phyloP scores from a whole-genome alignment of 2,329 filamentous ascomycete species.

The Allantophomopsis lycopodina region DNA sequence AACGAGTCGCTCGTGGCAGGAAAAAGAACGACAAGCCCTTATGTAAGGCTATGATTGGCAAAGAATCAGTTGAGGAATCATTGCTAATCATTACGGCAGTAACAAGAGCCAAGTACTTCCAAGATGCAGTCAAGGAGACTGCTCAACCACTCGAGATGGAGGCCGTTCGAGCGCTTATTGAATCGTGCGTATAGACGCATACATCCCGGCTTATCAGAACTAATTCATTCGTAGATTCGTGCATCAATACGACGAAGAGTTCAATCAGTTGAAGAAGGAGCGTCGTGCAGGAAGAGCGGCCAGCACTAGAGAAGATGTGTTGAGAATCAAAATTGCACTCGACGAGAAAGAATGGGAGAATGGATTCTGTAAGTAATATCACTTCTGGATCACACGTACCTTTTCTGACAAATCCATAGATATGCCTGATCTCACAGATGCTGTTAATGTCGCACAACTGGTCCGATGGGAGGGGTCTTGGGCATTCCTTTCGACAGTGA shows the following conservation, averaged over 20 bases:
- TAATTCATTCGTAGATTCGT: constrained; percentile 35
- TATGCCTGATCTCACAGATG: constrained; percentile 61
- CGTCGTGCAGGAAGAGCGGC: constrained; percentile 70
- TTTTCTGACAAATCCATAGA: constrained; percentile 24
- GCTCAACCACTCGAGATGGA: constrained; percentile 34
- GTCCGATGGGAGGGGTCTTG: constrained; percentile 73
- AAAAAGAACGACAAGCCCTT: constrained; percentile 46
- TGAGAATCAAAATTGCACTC: constrained; percentile 55
- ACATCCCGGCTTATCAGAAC: constrained; percentile 9
- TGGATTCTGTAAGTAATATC: constrained; percentile 57
- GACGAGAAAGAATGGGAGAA: constrained; percentile 71
- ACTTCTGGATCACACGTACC: constrained; percentile 1
- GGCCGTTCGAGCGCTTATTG: constrained; percentile 46
- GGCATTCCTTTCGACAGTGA: constrained; percentile 62
- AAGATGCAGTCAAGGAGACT: constrained; percentile 44
- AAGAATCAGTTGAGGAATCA: neutral
- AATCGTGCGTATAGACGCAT: constrained; percentile 33
- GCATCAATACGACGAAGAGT: constrained; percentile 58
- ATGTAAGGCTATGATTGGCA: no score
- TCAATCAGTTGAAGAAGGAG: constrained; percentile 48
- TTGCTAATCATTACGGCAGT: constrained; percentile 29
- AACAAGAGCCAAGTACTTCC: constrained; percentile 57
- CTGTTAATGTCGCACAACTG: constrained; percentile 50
- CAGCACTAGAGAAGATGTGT: constrained; percentile 60
- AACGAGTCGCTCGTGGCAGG: constrained; percentile 54